Evolutionary conservation across 1,139 yeast species (phyloP), one percentile per base, ranked within the genome.

Genomic region (Blastobotrys serpentis): DNA sequence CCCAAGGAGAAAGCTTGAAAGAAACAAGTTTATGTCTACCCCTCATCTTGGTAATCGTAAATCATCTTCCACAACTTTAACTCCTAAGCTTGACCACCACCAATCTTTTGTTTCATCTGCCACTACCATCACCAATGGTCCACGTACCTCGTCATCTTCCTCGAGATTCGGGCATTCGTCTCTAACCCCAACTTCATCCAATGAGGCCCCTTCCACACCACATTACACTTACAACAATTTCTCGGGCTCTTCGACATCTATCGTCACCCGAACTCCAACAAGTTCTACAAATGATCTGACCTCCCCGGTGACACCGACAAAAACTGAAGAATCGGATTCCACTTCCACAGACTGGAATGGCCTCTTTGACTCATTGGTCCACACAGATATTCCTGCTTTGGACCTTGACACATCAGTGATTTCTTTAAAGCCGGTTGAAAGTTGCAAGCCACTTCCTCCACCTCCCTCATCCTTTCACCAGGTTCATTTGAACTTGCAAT

Each of bases 371-470:
- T 38, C 50, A 14, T 22, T 43, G 16, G 43, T 42, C 19, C 26
- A 45, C 16, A 21, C 30, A 13, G 37, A 26, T 6, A 33, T 33
- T 11, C 50, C 52, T 2, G 13, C 34, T 3, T 37, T 49, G 16
- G 44, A 39, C 22, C 38, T 49, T 19, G 49, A 42, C 19, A 21
- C 42, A 2, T 32, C 46, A 5, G 11, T 37, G 10, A 23, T 34
- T 11, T 16, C 43, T 6, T 7, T 18, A 26, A 25, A 13, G 5
- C 17, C 34, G 16, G 6, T 37, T 13, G 42, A 37, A 14, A 18
- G 29, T 22, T 39, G 32, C 30, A 46, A 43, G 26, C 47, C 49
- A 8, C 30, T 49, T 11, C 47, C 49, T n/a, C 42, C 49, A 1
- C 49, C 46, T 7, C 51, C 51, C 3, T 39, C 48, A 7, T 16